These are phyloP conservation scores for Sporothrix inflata DNA, from an alignment of 2,329 filamentous ascomycete species.

Conservation along the genomic window DNA sequence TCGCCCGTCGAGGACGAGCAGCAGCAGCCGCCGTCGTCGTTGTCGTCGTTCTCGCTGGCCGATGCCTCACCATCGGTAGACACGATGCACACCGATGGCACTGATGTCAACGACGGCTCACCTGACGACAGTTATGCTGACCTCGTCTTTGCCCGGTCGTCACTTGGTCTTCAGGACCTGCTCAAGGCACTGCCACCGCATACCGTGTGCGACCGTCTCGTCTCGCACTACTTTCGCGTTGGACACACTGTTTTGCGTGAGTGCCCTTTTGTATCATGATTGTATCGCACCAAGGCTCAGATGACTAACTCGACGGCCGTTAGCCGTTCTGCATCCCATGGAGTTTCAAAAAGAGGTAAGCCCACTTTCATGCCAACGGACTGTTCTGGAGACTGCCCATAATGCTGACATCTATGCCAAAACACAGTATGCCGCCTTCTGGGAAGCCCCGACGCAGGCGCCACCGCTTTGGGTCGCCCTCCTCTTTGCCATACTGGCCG, in stretches of 20 bases:
- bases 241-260: constrained; percentile 15
- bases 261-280: too few relatives aligned
- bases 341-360: constrained; percentile 22
- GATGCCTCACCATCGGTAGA: not conserved
- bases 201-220: constrained; percentile 12
- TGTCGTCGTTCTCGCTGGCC: not conserved
- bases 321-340: constrained; percentile 19
- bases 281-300: too few relatives aligned
- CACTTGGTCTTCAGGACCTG: not conserved
- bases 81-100: not conserved
- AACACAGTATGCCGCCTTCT: constrained; percentile 43
- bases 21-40: not conserved
- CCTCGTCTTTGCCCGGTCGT: not conserved
- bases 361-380: not conserved
- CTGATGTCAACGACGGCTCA: not conserved
- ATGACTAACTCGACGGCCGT: too few relatives aligned
- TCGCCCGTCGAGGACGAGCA: not conserved
- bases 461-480: constrained; percentile 46
- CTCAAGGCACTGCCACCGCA: not conserved
- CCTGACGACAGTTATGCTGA: not conserved
- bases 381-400: too few relatives aligned
- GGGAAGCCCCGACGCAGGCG: constrained; percentile 40
- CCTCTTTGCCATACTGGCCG: constrained; percentile 44
- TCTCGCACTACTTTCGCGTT: constrained; percentile 13
- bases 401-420: not conserved